Base-by-base conservation (phyloP, 345 rosid species). In the Streptanthus diversifolius region DNA sequence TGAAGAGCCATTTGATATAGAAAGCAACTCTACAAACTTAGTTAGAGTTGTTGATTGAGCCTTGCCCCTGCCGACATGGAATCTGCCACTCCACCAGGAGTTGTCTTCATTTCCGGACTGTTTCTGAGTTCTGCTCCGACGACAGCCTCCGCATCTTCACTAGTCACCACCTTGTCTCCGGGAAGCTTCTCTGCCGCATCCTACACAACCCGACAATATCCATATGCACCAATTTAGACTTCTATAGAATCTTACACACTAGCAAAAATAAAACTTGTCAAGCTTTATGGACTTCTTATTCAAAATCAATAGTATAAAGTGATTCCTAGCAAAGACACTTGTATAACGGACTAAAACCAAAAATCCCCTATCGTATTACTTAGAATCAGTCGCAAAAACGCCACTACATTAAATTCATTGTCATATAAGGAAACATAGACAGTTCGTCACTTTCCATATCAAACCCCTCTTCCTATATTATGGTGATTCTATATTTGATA, bases 61-160 rank as follows among this genome's bases (percentile, higher is more conserved):
- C 82, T 82, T 36, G 85, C 86, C 0, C 90, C 90, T 0, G 83
- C 84, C 0, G 85, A 85, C 71, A 82, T 75, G 7, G 92, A 78
- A 19, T 81, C 83, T 3, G 85, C 88, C 13, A 85, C 84, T 3
- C 90, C 89, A 13, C 86, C 89, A 1, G 87, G 84, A 2, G 81
- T 80, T 1, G 85, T 60, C 8, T 30, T 71, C 83, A 68, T 67
- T 13, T 85, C 77, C 0, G 72, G 65, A 25, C 80, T 81, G 66
- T 78, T 85, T 45, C 76, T 78, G 40, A 81, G 48, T 80, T 85
- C 87, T 6, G 87, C 88, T 9, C 74, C 71, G 13, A 74, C 77
- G 61, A 89, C 86, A 0, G 81, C 72, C 27, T 80, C 82, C 0
- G 87, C 90, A 49, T 87, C 92, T 70, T 82, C 84, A 7, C 73